Evolutionary conservation across 768 basidiomycete genomes (phyloP).

Genomic region (Tylopilus sp.): DNA sequence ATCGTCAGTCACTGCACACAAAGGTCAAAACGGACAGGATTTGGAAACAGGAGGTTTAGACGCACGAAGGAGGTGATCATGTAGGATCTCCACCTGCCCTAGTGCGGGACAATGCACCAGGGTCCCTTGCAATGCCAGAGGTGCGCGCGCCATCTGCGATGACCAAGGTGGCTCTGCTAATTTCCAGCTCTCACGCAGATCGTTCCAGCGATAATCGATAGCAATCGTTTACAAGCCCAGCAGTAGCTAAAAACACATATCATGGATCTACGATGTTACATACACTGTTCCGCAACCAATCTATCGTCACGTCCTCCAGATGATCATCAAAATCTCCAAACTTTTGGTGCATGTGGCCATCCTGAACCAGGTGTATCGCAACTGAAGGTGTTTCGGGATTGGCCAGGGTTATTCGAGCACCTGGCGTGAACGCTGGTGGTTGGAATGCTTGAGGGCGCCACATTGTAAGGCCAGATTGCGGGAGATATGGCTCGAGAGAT

Average conservation of each 20-base stretch:
- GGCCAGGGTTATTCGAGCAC: constrained; percentile 46
- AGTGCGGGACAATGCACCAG: constrained; percentile 56
- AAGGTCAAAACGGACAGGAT: constrained; percentile 1
- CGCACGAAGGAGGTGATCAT: constrained; percentile 53
- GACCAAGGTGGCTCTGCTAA: neutral
- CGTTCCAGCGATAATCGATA: neutral
- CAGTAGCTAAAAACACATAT: too few relatives aligned
- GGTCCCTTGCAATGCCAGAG: constrained; percentile 41
- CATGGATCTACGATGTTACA: constrained; percentile 26
- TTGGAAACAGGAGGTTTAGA: neutral
- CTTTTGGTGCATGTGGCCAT: constrained; percentile 47
- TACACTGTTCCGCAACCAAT: constrained; percentile 43
- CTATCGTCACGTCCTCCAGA: constrained; percentile 62
- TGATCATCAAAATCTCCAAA: constrained; percentile 85
- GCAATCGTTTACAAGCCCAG: too few relatives aligned
- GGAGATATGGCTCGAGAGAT: constrained; percentile 47
- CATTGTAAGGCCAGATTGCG: constrained; percentile 33
- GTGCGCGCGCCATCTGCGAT: constrained; percentile 8
- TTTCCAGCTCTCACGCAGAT: too few relatives aligned
- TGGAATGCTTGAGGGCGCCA: constrained; percentile 48
- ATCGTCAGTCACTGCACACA: constrained; percentile 29
- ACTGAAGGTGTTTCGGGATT: constrained; percentile 43
- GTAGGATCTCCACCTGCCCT: constrained; percentile 51
- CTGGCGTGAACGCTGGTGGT: constrained; percentile 41
- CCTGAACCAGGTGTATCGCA: constrained; percentile 48